Base-by-base conservation (phyloP, 192 early-diverging fungal species). In the Coemansia sp. region DNA sequence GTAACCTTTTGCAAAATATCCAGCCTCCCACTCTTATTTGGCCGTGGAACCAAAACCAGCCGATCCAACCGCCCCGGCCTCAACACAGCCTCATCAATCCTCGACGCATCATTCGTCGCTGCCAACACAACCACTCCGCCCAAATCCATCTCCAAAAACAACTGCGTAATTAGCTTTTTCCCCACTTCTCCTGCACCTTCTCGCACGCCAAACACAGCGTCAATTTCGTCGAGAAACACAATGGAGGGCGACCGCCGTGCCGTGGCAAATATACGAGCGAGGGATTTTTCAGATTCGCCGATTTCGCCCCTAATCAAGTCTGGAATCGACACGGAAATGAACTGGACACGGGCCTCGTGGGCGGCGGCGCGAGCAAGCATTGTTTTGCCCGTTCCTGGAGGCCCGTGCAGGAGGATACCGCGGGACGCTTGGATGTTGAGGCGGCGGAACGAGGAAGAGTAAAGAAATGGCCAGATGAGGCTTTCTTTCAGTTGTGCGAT, bases 311-410 rank as follows among this genome's bases (percentile, higher is more conserved):
- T 90, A 64, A 97, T 85, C n/a, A 97, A 66, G 20, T 90, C 87
- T 9, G 94, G 82, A 24, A 95, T 88, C 3, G 86, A 82, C 4
- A 97, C 74, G 2, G 92, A 64, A 23, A 97, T 71, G 74, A 97
- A 97, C 59, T 90, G 87, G 9, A 89, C 90, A 1, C 84, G 80
- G 2, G 90, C 89, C 37, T 95, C 92, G 0, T 82, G 85, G 0
- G 94, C 92, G 2, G 93, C 86, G 1, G 93, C 93, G 62, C 88
- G 88, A 3, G 94, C 96, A 19, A 98, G 62, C 37, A 97, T 58
- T 0, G 96, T 97, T 62, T 98, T 98, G 12, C 96, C 96, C 1
- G 93, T 95, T 7, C 95, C 95, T 0, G 94, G 94, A 4, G 93
- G 93, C 0, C 92, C 93, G 39, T 87, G 88, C 54, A 98, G 78